These are phyloP conservation scores for Yamadazyma philogaea DNA, from an alignment of 805 yeast genomes.

Conservation along the genomic window DNA sequence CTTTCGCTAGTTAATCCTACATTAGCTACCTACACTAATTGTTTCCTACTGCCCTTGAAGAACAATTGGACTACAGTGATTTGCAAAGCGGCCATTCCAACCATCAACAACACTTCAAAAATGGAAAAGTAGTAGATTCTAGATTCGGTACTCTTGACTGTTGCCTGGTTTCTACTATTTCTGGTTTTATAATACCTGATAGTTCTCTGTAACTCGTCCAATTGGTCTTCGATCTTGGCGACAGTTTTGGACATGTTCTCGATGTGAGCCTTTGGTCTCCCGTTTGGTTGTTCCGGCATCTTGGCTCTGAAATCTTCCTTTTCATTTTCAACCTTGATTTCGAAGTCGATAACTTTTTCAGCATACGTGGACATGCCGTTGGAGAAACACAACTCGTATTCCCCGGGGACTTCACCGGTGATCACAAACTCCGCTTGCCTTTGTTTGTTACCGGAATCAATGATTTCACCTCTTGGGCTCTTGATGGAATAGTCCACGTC, in stretches of 20 bases:
- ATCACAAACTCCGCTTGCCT: conserved; percentile 80
- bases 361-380: conserved; percentile 79
- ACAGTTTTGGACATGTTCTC: conserved; percentile 53
- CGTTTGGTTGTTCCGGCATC: conserved; percentile 53
- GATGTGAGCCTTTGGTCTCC: conserved; percentile 50
- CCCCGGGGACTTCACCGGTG: conserved; percentile 64
- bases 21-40: conserved; percentile 44
- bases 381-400: conserved; percentile 82
- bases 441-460: conserved; percentile 56
- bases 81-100: conserved; percentile 70
- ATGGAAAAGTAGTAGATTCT: conserved; percentile 77
- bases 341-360: conserved; percentile 82
- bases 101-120: conserved; percentile 67
- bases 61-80: conserved; percentile 64
- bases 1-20: neutral
- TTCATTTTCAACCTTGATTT: conserved; percentile 52
- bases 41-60: conserved; percentile 70
- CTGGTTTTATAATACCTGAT: conserved; percentile 85
- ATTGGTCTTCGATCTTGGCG: conserved; percentile 55
- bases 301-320: conserved; percentile 49
- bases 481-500: conserved; percentile 70
- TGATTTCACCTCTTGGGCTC: conserved; percentile 54
- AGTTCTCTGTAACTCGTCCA: conserved; percentile 53
- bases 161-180: conserved; percentile 86
- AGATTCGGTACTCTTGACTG: conserved; percentile 75